Evolutionary conservation across 2,329 filamentous ascomycete species (phyloP), one percentile per base, ranked within the genome.

Genomic region (Salinomyces thailandicus): DNA sequence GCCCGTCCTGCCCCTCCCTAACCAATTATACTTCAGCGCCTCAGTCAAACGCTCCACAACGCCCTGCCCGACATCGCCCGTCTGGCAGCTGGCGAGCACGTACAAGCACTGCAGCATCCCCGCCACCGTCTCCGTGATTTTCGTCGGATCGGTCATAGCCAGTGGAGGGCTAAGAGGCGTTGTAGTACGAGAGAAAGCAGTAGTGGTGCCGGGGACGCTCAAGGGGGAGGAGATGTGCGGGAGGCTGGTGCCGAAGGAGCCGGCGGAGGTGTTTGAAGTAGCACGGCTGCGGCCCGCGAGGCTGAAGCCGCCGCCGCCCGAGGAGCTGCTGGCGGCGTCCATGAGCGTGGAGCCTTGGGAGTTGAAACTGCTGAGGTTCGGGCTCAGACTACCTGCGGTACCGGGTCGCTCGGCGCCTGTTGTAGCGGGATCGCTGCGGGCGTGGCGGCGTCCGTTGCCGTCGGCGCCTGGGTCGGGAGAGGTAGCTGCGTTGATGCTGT

Each of bases 21-120:
- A 71, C 91, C 91, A 98, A 60, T 98, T 98, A 52, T 95, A 77
- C 63, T 96, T 98, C 43, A 98, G 67, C 50, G 91, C 78, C 54
- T 85, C 81, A 39, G 81, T 85, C 44, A 98, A 66, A 52, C 87
- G 75, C 43, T 89, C 81, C 52, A 96, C 81, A 61, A 81, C 85
- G 38, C 72, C 73, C 55, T 89, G 84, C 1, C 75, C 72, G 24
- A 81, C 77, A 45, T 93, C 85, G 7, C 73, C 74, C 1, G 71
- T 76, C 52, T 76, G 80, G 9, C 93, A 74, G 43, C 79, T 79
- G 3, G 85, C 83, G 15, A 98, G 68, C 5, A 98, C 86, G 57
- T 81, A 89, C 61, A 96, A 81, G 60, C 91, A 98, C 64, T 98
- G 91, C 45, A 98, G 68, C 85, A 98, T 93, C 34, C 89, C 72